phyloP scores from a whole-genome alignment of 345 rosid genomes.

The Aquilaria yunnanensis region DNA sequence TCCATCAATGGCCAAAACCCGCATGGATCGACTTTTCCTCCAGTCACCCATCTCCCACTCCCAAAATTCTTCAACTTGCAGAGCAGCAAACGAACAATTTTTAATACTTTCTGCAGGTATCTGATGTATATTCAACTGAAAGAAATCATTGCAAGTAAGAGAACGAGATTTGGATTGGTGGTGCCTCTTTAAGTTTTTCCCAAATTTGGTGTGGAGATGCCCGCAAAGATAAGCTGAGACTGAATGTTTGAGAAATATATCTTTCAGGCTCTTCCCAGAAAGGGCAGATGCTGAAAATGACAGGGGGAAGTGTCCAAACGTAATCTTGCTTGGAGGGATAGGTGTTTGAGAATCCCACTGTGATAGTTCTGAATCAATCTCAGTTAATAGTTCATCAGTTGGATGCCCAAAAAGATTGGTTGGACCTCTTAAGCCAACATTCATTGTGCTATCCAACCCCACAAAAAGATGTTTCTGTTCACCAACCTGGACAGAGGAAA shows the following conservation, averaged over 20 bases:
- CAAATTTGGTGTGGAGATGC: constrained; percentile 84
- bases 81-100: constrained; percentile 63
- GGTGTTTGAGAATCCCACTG: constrained; percentile 61
- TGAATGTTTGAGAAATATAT: constrained; percentile 80
- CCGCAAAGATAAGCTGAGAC: constrained; percentile 81
- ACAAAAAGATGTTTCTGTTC: constrained; percentile 70
- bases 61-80: constrained; percentile 64
- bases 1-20: constrained; percentile 79
- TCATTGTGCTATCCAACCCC: constrained; percentile 78
- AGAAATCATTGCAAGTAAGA: constrained; percentile 37
- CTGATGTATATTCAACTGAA: constrained; percentile 71
- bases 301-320: constrained; percentile 93
- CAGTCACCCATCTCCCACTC: constrained; percentile 99
- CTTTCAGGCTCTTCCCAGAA: constrained; percentile 59
- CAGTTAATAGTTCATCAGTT: constrained; percentile 59
- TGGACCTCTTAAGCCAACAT: constrained; percentile 84
- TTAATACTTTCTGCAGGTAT: constrained; percentile 23
- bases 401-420: constrained; percentile 97
- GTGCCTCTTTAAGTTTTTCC: constrained; percentile 83
- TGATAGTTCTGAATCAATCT: constrained; percentile 57
- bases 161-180: constrained; percentile 35
- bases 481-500: constrained; percentile 36
- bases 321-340: constrained; percentile 63
- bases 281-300: constrained; percentile 67
- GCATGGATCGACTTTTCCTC: constrained; percentile 79